Base-by-base conservation (phyloP, 768 basidiomycete genomes). In the Strobilomyces confusus region DNA sequence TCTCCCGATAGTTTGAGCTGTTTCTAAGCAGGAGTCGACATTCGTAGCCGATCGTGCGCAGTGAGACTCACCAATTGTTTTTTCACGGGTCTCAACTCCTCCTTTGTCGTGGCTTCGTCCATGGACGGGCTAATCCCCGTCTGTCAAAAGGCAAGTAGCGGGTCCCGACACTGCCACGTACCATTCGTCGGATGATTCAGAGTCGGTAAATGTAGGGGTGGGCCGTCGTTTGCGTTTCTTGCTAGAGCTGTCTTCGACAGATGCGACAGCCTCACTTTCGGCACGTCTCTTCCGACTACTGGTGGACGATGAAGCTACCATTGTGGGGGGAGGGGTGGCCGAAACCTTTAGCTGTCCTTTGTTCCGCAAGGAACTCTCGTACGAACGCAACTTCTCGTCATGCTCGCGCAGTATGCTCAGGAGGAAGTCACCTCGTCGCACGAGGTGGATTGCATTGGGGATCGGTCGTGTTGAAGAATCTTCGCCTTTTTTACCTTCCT, bases 391-490 rank as follows among this genome's bases (percentile, higher is more conserved):
- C 78, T 91, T 92, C 76, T 93, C 92, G 64, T 91, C 86, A 72
- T 92, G 85, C 70, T 95, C 93, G 48, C 85, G 83, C 62, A 95
- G 74, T 58, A 92, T 77, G 54, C 88, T 76, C 56, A 93, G 76
- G 54, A 98, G 81, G 73, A 94, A 99, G 71, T 98, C 97, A 36
- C 95, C 95, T 49, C 97, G 83, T 47, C 97, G 88, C 38, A 98
- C 95, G 44, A 99, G 87, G 72, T 99, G 97, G 56, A 99, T 98
- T 29, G 97, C 92, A 63, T 95, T 97, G 33, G 97, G 97, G 61
- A 95, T 95, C 9, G 91, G 91, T 64, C 91, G 82, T 59, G 81
- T 89, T 15, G 89, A 78, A 36, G 85, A 73, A 62, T 94, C 89
- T 73, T 92, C 89, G 30, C 85, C 87, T 71, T 97, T 95, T 76